Evolutionary conservation across 2,329 filamentous ascomycete genomes (phyloP).

Genomic region (Talaromyces atroroseus): DNA sequence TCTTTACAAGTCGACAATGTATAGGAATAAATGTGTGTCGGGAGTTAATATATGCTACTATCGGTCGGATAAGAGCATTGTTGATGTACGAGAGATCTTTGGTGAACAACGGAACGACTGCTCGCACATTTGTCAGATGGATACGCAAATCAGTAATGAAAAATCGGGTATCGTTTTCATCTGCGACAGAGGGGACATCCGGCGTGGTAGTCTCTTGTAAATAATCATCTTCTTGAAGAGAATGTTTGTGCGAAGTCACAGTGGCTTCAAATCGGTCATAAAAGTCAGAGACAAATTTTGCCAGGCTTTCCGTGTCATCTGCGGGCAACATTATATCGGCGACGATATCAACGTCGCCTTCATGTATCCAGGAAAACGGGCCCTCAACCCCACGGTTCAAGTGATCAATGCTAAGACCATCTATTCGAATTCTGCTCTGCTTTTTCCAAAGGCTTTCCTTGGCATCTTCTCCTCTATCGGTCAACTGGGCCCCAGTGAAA

Average conservation of each 20-base stretch:
- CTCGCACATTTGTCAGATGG: conserved; percentile 89
- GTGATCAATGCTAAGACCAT: conserved; percentile 91
- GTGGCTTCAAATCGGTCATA: conserved; percentile 94
- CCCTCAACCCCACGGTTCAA: conserved; percentile 89
- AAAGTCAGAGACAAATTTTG: conserved; percentile 93
- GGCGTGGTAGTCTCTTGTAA: conserved; percentile 16
- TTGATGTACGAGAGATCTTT: conserved; percentile 91
- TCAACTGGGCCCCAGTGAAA: conserved; percentile 59
- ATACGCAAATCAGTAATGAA: conserved; percentile 93
- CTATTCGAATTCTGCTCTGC: conserved; percentile 84
- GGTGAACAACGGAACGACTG: conserved; percentile 87
- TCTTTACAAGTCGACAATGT: conserved; percentile 89
- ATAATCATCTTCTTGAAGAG: conserved; percentile 14
- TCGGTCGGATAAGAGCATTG: conserved; percentile 88
- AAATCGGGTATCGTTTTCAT: conserved; percentile 64
- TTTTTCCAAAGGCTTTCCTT: conserved; percentile 84
- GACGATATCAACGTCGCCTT: conserved; percentile 94
- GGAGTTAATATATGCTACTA: conserved; percentile 97
- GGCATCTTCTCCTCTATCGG: conserved; percentile 53
- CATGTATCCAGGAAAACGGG: conserved; percentile 95
- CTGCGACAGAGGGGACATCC: conserved; percentile 18
- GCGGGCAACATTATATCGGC: conserved; percentile 91
- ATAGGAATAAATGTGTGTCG: conserved; percentile 94
- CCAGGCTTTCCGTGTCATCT: conserved; percentile 80
- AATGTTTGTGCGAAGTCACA: conserved; percentile 70